phyloP scores from a whole-genome alignment of 495 filamentous ascomycete species.

The Lepraria neglecta region DNA sequence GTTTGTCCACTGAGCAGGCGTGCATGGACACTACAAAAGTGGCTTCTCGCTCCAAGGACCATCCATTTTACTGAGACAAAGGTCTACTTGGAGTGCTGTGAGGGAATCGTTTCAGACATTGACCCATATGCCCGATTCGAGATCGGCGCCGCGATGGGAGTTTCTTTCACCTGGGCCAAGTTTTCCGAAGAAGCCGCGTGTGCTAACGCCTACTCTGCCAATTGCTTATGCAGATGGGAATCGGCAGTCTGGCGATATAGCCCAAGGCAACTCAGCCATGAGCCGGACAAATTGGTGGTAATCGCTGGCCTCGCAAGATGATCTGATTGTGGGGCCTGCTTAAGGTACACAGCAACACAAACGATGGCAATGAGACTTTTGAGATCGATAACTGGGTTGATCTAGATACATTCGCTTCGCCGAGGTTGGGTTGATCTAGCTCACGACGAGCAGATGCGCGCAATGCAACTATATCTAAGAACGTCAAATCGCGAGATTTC shows the following conservation, averaged over 20 bases:
- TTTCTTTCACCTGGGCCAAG: neutral
- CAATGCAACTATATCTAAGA: too few species aligned
- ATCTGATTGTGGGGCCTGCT: too few species aligned
- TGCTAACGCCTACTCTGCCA: too few species aligned
- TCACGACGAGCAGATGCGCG: too few species aligned
- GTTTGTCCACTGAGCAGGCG: neutral
- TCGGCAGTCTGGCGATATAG: neutral
- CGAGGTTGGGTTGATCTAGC: too few species aligned
- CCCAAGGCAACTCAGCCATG: neutral
- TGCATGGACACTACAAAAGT: neutral
- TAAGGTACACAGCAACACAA: too few species aligned
- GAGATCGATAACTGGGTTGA: too few species aligned
- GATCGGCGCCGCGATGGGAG: neutral
- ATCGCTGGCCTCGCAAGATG: neutral
- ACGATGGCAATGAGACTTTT: too few species aligned
- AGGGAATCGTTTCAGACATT: neutral
- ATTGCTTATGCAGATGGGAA: neutral
- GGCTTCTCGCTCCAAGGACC: neutral
- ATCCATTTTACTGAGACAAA: neutral
- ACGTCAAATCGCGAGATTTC: too few species aligned
- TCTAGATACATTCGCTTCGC: too few species aligned
- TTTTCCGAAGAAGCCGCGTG: neutral
- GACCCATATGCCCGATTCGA: neutral
- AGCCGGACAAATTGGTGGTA: neutral
- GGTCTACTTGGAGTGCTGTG: neutral